phyloP scores from a whole-genome alignment of 352 stramenopile species.

The Globisporangium uncinulatum region DNA sequence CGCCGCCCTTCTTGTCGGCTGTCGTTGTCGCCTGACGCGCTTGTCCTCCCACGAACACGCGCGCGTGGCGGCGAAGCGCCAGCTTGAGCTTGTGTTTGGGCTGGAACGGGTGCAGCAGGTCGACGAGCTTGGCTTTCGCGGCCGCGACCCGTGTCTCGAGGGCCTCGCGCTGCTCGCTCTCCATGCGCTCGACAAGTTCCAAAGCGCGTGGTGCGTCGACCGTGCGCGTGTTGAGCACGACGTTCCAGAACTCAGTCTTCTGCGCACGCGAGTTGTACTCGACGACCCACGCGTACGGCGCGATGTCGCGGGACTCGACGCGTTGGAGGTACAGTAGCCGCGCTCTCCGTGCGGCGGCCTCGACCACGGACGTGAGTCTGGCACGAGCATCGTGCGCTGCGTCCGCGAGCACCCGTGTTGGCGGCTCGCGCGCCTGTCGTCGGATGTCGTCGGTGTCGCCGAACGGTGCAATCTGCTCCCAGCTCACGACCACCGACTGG shows the following conservation, averaged over 20 bases:
- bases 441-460: conserved; percentile 37
- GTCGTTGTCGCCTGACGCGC: neutral
- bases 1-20: neutral
- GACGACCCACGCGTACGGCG: conserved; percentile 61
- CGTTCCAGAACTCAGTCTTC: conserved; percentile 67
- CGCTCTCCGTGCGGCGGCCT: conserved; percentile 25
- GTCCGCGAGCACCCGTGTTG: conserved; percentile 21
- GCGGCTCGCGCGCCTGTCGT: conserved; percentile 34
- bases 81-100: conserved; percentile 38
- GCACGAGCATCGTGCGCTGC: conserved; percentile 30
- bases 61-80: conserved; percentile 28
- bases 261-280: conserved; percentile 53
- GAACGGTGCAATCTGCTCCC: conserved; percentile 37
- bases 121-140: conserved; percentile 44
- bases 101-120: conserved; percentile 51
- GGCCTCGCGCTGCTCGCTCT: conserved; percentile 37
- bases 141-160: conserved; percentile 50
- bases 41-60: conserved; percentile 23
- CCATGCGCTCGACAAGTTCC: conserved; percentile 54
- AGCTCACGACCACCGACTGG: conserved; percentile 47
- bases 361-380: conserved; percentile 29
- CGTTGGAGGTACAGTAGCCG: conserved; percentile 57
- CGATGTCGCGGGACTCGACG: conserved; percentile 63
- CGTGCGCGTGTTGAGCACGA: conserved; percentile 61
- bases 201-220: conserved; percentile 46